Evolutionary conservation across 352 stramenopile species (phyloP).

Genomic region (Pythium pectinolyticum): DNA sequence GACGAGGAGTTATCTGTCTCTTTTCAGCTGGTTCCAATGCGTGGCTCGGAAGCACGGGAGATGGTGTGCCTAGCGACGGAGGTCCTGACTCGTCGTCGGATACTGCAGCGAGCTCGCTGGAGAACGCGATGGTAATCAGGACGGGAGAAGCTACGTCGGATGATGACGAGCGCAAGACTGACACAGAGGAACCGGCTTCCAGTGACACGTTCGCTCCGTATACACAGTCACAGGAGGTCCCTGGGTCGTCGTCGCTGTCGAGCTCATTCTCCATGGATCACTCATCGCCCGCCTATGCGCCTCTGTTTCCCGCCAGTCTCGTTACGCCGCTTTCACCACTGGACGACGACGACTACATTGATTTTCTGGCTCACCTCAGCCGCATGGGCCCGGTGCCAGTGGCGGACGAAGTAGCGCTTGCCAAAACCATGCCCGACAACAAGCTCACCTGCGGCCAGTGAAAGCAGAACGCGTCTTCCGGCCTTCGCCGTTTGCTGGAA

Average conservation of each 20-base stretch:
- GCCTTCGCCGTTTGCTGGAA: neutral
- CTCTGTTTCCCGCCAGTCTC: conserved; percentile 6
- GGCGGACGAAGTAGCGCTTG: neutral
- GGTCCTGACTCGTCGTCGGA: neutral
- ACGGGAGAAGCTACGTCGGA: too few species aligned
- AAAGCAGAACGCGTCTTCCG: neutral
- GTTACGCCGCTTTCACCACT: neutral
- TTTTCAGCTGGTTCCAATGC: neutral
- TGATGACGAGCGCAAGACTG: neutral
- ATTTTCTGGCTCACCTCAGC: neutral
- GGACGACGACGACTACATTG: neutral
- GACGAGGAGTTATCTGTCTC: neutral
- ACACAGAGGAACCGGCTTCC: neutral
- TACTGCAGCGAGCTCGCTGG: neutral
- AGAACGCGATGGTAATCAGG: neutral
- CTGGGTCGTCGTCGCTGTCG: neutral
- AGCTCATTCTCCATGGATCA: neutral
- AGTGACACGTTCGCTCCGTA: neutral
- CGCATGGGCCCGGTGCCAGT: neutral
- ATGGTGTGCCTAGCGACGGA: neutral
- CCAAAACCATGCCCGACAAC: neutral
- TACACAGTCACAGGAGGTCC: neutral
- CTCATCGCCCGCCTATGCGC: neutral
- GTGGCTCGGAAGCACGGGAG: neutral
- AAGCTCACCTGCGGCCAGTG: neutral